Percentiles rank a stretch among this genome's conserved stretches.
phyloP scores from a whole-genome alignment of 2,329 filamentous ascomycete genomes.

The Colletotrichum cordylinicola region DNA sequence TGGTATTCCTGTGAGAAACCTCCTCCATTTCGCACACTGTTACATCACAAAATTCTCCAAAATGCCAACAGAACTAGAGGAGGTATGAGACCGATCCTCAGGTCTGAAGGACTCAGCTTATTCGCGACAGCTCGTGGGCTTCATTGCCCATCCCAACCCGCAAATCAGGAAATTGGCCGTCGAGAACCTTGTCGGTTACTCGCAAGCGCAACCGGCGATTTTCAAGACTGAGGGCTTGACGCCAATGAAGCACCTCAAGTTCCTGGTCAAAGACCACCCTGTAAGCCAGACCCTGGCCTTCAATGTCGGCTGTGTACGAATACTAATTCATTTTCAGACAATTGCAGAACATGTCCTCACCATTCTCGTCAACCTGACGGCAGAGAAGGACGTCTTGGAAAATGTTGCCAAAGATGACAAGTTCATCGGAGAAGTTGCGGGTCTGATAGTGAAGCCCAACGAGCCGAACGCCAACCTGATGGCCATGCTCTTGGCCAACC shows the following conservation, averaged over 20 bases:
- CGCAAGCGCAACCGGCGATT: slow-evolving; percentile 72
- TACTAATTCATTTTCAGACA: slow-evolving; percentile 54
- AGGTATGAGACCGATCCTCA: slow-evolving; percentile 52
- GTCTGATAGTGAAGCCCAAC: slow-evolving; percentile 74
- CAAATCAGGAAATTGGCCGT: slow-evolving; percentile 86
- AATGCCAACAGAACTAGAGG: slow-evolving; percentile 80
- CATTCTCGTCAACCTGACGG: slow-evolving; percentile 86
- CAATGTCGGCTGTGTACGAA: not conserved
- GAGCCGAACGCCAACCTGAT: slow-evolving; percentile 86
- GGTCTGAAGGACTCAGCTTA: slow-evolving; percentile 1
- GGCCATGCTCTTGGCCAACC: slow-evolving; percentile 91
- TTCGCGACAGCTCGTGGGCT: slow-evolving; percentile 80
- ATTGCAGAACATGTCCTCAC: slow-evolving; percentile 94
- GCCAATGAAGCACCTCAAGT: slow-evolving; percentile 86
- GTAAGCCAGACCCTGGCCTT: slow-evolving; percentile 52
- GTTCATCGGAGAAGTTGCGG: slow-evolving; percentile 78
- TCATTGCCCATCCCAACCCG: slow-evolving; percentile 90
- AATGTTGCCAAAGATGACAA: slow-evolving; percentile 77
- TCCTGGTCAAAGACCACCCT: slow-evolving; percentile 82
- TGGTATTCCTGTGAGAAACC: not conserved
- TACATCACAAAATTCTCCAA: slow-evolving; percentile 25
- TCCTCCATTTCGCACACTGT: not conserved
- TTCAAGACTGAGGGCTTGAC: slow-evolving; percentile 84
- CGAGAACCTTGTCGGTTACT: slow-evolving; percentile 87
- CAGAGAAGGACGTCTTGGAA: slow-evolving; percentile 77